A percentile compares a stretch with the other conserved stretches of the same genome.
phyloP scores from a whole-genome alignment of 108 stramenopile species.

The Schizochytrium sp. region DNA sequence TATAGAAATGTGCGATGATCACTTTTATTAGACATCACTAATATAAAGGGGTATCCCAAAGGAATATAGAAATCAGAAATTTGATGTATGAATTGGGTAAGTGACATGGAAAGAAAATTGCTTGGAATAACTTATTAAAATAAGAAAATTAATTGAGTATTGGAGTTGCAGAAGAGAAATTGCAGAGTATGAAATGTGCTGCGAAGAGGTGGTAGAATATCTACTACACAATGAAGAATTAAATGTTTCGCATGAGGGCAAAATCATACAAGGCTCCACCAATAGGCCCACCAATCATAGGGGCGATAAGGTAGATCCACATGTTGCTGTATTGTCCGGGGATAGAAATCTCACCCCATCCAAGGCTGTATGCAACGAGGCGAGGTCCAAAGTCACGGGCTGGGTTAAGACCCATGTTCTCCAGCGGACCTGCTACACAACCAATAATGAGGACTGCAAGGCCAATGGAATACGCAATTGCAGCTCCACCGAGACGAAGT shows the following conservation, averaged over 20 bases:
- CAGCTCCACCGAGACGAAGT: conserved; percentile 19
- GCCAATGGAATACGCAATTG: conserved; percentile 9
- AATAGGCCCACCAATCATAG: conserved; percentile 29
- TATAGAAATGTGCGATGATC: too few species aligned
- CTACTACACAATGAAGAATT: not conserved
- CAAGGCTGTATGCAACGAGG: conserved; percentile 13
- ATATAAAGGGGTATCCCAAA: too few species aligned
- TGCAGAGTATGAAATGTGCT: too few species aligned
- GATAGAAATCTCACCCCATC: conserved; percentile 17
- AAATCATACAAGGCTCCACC: conserved; percentile 8
- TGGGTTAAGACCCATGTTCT: conserved; percentile 8
- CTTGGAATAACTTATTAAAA: too few species aligned
- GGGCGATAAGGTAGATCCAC: conserved; percentile 38
- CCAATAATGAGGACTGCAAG: not conserved
- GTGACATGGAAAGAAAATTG: too few species aligned
- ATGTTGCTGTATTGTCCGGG: not conserved
- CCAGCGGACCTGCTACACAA: not conserved
- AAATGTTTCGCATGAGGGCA: conserved; percentile 19
- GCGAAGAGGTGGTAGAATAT: too few species aligned
- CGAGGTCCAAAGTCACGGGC: conserved; percentile 59
- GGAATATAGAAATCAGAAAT: too few species aligned
- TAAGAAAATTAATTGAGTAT: too few species aligned
- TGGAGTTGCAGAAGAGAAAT: too few species aligned
- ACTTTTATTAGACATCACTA: too few species aligned
- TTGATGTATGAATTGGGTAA: too few species aligned